Evolutionary conservation across 208 protist species (phyloP), one percentile per base, ranked within the genome.

Genomic region (Trichomonas vaginalis): DNA sequence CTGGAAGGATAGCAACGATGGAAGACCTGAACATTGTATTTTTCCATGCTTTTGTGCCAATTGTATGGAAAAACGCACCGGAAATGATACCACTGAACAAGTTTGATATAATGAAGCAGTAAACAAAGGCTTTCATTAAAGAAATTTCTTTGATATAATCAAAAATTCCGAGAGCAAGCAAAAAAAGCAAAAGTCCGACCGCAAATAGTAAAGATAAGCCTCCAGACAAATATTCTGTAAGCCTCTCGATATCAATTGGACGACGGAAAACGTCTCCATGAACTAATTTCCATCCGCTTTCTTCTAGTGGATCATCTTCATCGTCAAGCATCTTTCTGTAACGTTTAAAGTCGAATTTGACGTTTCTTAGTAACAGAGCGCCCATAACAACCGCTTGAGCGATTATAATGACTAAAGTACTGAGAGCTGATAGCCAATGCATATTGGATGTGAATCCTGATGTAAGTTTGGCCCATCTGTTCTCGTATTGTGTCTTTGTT

Each of bases 251-350:
- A 49, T 79, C 14, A 42, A 10, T 49, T 21, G 96, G 92, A 0
- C 48, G 4, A 45, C 95, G 95, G 79, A 96, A 96, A 39, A 96
- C 96, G 56, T 96, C 96, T 32, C 96, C 95, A 56, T 96, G 96
- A 62, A 96, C 51, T 46, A 95, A 83, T 46, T 96, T 96, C 96
- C 96, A 96, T 4, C 96, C 96, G n/a, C 70, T 70, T 62, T 96
- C 96, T 12, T 96, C 96, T 14, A 86, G 79, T 15, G 79, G 79
- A 86, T 42, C 35, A 39, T 86, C 23, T 37, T 45, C 35, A 35
- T 86, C 79, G 42, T 42, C 79, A 45, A 45, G 14, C 49, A 56
- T 56, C 49, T 56, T 56, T 8, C 49, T 56, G 49, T 56, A 56
- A 45, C 23, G 10, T 45, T 8, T 14, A 6, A 86, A 86, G n/a